phyloP scores from a whole-genome alignment of 306 rosid genomes.

The Cicer cuneatum region DNA sequence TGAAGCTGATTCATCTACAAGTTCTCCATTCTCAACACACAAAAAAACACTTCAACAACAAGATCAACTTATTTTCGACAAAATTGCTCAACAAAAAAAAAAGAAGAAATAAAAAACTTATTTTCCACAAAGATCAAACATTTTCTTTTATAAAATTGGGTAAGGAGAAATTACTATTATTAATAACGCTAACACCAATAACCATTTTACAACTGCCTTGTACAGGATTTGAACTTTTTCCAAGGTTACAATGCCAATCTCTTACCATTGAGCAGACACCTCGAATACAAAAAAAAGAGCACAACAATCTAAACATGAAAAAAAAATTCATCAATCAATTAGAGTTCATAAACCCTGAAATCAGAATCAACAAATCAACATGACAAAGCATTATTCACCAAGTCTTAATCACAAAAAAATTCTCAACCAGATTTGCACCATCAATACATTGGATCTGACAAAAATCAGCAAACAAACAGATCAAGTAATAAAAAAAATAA shows the following conservation, averaged over 20 bases:
- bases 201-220: too few species aligned
- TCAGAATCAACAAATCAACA: neutral
- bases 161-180: too few species aligned
- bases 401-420: neutral
- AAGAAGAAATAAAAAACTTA: neutral
- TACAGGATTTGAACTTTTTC: too few species aligned
- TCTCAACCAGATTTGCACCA: neutral
- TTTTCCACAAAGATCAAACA: slow-evolving; percentile 20
- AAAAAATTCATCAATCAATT: neutral
- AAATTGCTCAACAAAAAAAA: too few species aligned
- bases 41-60: neutral
- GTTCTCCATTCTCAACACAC: neutral
- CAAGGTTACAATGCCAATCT: too few species aligned
- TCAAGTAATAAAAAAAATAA: slow-evolving; percentile 25
- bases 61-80: slow-evolving; percentile 28
- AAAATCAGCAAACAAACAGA: slow-evolving; percentile 36
- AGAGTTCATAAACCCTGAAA: slow-evolving; percentile 24
- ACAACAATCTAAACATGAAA: neutral
- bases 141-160: too few species aligned
- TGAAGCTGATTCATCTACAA: neutral
- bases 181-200: too few species aligned
- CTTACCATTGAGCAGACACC: too few species aligned
- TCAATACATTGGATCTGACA: neutral
- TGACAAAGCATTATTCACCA: neutral
- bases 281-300: too few species aligned